phyloP scores from a whole-genome alignment of 768 basidiomycete genomes.

The Multifurca ochricompacta region DNA sequence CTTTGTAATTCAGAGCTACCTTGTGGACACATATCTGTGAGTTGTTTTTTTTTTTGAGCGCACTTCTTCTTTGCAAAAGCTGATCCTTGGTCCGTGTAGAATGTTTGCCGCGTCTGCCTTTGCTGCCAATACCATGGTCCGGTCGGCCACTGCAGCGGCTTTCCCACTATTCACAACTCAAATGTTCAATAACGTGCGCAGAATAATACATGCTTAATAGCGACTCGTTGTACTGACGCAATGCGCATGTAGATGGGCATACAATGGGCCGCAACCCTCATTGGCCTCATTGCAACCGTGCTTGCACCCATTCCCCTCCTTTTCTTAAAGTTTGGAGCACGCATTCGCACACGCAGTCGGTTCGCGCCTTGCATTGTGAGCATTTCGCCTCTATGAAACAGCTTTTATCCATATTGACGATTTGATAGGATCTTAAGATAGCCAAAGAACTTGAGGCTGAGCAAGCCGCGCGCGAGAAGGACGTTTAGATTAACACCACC shows the following conservation, averaged over 20 bases:
- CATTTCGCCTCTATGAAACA: not conserved
- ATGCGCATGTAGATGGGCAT: slow-evolving; percentile 1
- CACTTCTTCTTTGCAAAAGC: not conserved
- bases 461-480: not conserved
- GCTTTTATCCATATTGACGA: not conserved
- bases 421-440: slow-evolving; percentile 10
- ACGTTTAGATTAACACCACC: not conserved
- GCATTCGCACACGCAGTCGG: slow-evolving; percentile 6
- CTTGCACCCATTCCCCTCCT: slow-evolving; percentile 32
- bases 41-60: not conserved
- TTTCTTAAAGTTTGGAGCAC: slow-evolving; percentile 29
- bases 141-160: slow-evolving; percentile 47
- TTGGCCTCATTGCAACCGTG: slow-evolving; percentile 30
- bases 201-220: slow-evolving; percentile 25
- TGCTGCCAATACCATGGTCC: slow-evolving; percentile 51
- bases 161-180: slow-evolving; percentile 63
- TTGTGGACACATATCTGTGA: slow-evolving; percentile 46
- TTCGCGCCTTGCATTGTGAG: slow-evolving; percentile 13
- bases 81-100: not conserved
- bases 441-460: slow-evolving; percentile 3
- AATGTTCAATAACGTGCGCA: slow-evolving; percentile 40
- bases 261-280: slow-evolving; percentile 30
- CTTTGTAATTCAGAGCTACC: slow-evolving; percentile 35
- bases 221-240: not conserved
- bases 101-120: slow-evolving; percentile 47